A percentile compares a stretch with the other conserved stretches of the same genome.
Evolutionary conservation across 129 eudicot species (phyloP).

Genomic region (Chrysanthemum makinoi): DNA sequence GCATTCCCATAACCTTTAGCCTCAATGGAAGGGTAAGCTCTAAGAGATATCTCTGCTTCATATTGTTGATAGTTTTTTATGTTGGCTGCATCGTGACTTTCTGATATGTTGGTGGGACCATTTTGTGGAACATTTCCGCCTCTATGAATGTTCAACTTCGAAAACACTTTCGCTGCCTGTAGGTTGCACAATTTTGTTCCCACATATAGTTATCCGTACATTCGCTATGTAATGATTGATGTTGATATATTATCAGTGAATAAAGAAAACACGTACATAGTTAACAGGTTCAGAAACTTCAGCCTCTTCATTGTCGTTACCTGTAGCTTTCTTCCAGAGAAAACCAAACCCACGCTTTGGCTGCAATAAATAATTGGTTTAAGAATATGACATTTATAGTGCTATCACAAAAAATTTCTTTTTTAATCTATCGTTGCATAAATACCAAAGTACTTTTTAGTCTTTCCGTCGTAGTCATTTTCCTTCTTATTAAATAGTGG

Average conservation of each 20-base stretch:
- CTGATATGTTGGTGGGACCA: slow-evolving; percentile 19
- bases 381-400: no score
- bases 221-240: not conserved
- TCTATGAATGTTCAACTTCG: slow-evolving; percentile 51
- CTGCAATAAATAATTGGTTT: slow-evolving; percentile 33
- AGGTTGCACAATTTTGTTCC: slow-evolving; percentile 3
- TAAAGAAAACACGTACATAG: slow-evolving; percentile 35
- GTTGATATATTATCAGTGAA: not conserved
- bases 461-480: no score
- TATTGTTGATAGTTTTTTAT: slow-evolving; percentile 15
- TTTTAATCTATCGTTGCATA: no score
- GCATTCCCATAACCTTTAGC: slow-evolving; percentile 15
- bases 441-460: no score
- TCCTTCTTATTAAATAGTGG: no score
- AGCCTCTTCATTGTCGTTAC: slow-evolving; percentile 38
- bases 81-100: slow-evolving; percentile 22
- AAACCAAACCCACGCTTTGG: slow-evolving; percentile 44
- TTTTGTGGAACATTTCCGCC: slow-evolving; percentile 28
- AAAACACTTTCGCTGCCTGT: slow-evolving; percentile 65
- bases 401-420: no score
- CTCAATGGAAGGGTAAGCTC: slow-evolving; percentile 12
- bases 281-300: slow-evolving; percentile 55
- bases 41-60: slow-evolving; percentile 20
- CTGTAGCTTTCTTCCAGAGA: slow-evolving; percentile 40
- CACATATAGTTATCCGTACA: not conserved